Evolutionary conservation across 345 rosid species (phyloP).

Genomic region (Pugionium dolabratum): DNA sequence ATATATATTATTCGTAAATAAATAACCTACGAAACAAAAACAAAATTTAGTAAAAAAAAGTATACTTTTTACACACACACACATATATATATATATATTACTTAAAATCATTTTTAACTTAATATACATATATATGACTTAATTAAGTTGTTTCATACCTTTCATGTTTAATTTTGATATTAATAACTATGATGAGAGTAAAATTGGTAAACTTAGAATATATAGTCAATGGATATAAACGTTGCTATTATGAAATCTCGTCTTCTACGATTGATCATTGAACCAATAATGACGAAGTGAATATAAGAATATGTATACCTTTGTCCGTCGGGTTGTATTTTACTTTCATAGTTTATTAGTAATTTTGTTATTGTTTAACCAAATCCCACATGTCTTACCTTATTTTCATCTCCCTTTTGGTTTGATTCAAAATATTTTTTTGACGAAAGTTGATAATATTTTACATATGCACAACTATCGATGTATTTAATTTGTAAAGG

Average conservation of each 20-base stretch:
- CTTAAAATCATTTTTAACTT: too few relatives aligned
- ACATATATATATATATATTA: too few relatives aligned
- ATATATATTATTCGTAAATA: not conserved
- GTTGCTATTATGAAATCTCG: not conserved
- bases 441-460: too few relatives aligned
- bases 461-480: conserved; percentile 25
- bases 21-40: not conserved
- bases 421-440: too few relatives aligned
- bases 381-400: not conserved
- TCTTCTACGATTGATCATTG: not conserved
- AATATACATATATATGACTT: too few relatives aligned
- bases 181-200: conserved; percentile 6
- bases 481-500: conserved; percentile 23
- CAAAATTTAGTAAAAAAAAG: not conserved
- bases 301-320: too few relatives aligned
- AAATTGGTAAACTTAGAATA: not conserved
- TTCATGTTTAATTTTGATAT: too few relatives aligned
- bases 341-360: not conserved
- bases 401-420: conserved; percentile 1
- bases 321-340: not conserved
- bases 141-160: too few relatives aligned
- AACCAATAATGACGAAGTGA: too few relatives aligned
- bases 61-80: too few relatives aligned
- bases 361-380: not conserved
- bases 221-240: not conserved